Conservation (phyloP, 352 stramenopile species). For the Paralagenidium karlingii region DNA sequence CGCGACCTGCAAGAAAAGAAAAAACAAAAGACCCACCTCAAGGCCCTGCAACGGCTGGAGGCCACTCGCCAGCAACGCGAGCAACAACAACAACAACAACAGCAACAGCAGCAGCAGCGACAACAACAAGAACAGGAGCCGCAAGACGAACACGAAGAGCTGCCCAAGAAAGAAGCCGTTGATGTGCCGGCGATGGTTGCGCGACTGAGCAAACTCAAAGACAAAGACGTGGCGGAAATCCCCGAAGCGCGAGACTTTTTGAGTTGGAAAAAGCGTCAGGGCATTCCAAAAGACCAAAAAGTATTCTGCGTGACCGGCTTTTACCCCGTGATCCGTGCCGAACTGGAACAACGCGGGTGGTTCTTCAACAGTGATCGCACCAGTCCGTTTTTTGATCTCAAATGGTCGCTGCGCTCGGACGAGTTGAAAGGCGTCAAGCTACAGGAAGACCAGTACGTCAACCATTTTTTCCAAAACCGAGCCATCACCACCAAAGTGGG, state of each 20-base stretch:
- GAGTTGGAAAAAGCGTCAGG: conserved; percentile 85
- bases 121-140: conserved; percentile 13
- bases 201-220: conserved; percentile 61
- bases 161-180: conserved; percentile 19
- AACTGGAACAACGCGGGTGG: conserved; percentile 82
- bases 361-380: conserved; percentile 72
- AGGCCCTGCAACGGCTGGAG: conserved; percentile 37
- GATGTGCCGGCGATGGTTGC: conserved; percentile 62
- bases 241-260: conserved; percentile 67
- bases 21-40: conserved; percentile 30
- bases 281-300: conserved; percentile 52
- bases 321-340: conserved; percentile 86
- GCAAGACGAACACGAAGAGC: conserved; percentile 24
- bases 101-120: conserved; percentile 12
- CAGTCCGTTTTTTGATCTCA: conserved; percentile 86
- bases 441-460: conserved; percentile 79
- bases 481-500: conserved; percentile 88
- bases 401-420: conserved; percentile 85
- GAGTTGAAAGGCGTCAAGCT: conserved; percentile 72
- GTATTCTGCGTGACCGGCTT: conserved; percentile 88
- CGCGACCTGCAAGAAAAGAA: conserved; percentile 36
- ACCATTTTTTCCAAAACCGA: conserved; percentile 88
- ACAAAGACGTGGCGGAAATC: conserved; percentile 39
- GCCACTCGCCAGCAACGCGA: too few species aligned
- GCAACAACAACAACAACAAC: background rate